These are phyloP conservation scores for Pseudoperonospora humuli DNA, from an alignment of 352 stramenopile species.

Conservation along the genomic window DNA sequence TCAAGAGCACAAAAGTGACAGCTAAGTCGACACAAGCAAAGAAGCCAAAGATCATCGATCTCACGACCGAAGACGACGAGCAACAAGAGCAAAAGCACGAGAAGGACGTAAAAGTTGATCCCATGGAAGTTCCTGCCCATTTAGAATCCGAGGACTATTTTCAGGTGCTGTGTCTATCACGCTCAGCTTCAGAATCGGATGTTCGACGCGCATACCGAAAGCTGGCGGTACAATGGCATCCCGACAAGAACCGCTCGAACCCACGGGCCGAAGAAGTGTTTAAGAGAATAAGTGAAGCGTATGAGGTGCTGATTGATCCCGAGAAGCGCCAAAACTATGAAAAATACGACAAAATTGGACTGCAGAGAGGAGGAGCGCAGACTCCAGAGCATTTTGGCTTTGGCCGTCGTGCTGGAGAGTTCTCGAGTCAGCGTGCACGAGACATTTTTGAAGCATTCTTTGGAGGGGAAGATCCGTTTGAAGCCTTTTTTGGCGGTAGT, in stretches of 20 bases:
- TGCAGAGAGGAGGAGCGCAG: slow-evolving; percentile 2
- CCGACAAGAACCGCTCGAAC: slow-evolving; percentile 88
- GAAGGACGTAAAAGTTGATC: neutral
- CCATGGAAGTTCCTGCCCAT: slow-evolving; percentile 22
- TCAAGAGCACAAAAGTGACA: slow-evolving; percentile 1
- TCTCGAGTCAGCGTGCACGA: slow-evolving; percentile 46
- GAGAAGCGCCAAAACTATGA: slow-evolving; percentile 57
- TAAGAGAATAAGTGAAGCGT: slow-evolving; percentile 85
- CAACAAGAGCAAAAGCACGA: neutral
- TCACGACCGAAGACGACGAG: slow-evolving; percentile 12
- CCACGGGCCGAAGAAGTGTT: slow-evolving; percentile 84
- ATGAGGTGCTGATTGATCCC: slow-evolving; percentile 79
- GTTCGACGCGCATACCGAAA: slow-evolving; percentile 62
- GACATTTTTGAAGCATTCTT: slow-evolving; percentile 78
- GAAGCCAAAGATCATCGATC: slow-evolving; percentile 11
- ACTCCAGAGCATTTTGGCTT: slow-evolving; percentile 21
- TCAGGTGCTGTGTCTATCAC: slow-evolving; percentile 39
- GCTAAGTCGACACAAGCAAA: neutral
- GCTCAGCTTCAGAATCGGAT: slow-evolving; percentile 35
- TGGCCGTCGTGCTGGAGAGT: slow-evolving; percentile 8
- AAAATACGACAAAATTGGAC: slow-evolving; percentile 28
- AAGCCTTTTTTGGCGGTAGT: slow-evolving; percentile 36
- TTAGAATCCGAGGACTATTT: slow-evolving; percentile 76
- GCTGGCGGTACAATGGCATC: slow-evolving; percentile 86
- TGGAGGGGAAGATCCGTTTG: slow-evolving; percentile 45